Conservation (phyloP, 306 rosid genomes). For the Myrica gale region DNA sequence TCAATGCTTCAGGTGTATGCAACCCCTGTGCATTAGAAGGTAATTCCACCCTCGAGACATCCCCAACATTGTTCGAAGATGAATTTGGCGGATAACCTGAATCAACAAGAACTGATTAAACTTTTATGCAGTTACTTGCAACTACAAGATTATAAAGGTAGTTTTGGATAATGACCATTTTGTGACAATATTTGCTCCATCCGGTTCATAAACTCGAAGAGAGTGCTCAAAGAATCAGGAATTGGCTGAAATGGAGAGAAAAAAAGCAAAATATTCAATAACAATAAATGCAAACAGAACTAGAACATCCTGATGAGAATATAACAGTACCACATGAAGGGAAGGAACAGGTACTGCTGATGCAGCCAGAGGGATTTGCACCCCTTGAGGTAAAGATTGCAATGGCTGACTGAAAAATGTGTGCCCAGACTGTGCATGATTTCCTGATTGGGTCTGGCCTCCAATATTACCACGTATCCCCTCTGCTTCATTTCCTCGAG, state of each 20-base stretch:
- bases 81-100: slow-evolving; percentile 48
- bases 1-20: slow-evolving; percentile 78
- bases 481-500: slow-evolving; percentile 59
- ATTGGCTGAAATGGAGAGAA: slow-evolving; percentile 64
- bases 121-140: slow-evolving; percentile 14
- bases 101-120: slow-evolving; percentile 27
- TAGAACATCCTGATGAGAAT: slow-evolving; percentile 13
- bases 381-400: slow-evolving; percentile 60
- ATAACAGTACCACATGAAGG: slow-evolving; percentile 52
- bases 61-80: slow-evolving; percentile 46
- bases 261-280: background rate
- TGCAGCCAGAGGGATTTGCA: slow-evolving; percentile 68
- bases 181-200: slow-evolving; percentile 73
- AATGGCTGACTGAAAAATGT: slow-evolving; percentile 59
- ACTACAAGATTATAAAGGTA: slow-evolving; percentile 11
- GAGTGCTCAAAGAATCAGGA: slow-evolving; percentile 75
- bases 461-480: slow-evolving; percentile 32
- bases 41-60: slow-evolving; percentile 54
- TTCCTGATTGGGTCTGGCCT: slow-evolving; percentile 53
- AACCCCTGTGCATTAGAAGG: slow-evolving; percentile 79
- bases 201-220: slow-evolving; percentile 74
- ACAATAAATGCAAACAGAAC: slow-evolving; percentile 12
- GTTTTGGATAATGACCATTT: slow-evolving; percentile 46
- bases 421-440: slow-evolving; percentile 67
- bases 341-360: slow-evolving; percentile 71